Base-by-base conservation (phyloP, 768 basidiomycete genomes). In the Suillus occidentalis region DNA sequence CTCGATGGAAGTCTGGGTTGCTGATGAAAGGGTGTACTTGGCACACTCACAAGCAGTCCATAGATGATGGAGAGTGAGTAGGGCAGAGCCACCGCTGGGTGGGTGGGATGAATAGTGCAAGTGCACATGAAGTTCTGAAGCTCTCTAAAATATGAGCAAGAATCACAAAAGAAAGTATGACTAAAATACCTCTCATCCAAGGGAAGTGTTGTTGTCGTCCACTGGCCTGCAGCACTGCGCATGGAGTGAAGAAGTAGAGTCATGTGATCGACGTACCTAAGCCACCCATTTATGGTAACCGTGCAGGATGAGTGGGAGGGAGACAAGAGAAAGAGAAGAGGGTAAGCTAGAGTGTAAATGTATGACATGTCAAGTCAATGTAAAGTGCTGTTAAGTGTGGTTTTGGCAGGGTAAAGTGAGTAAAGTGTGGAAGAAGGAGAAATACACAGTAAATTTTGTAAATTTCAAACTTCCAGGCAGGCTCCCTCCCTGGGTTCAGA, bases 381-480 rank as follows among this genome's bases (percentile, higher is more conserved):
- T 52, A 1, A 1, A 18, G 31, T n/a, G n/a, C n/a, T n/a, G n/a
- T n/a, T n/a, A n/a, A n/a, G n/a, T n/a, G n/a, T n/a, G n/a, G n/a
- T n/a, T 52, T 52, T 52, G 28, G 28, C 28, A 31, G 28, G 16
- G 50, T 52, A 52, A 52, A 52, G 50, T 52, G 50, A 52, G 28
- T 28, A 52, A 52, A 52, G 50, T 10, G 16, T 4, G 6, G 50
- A 28, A 52, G 16, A 18, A 10, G 28, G 50, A 52, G 50, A 52
- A 52, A 52, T 52, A 52, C 50, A 52, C 50, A 4, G 49, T 50
- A 50, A 50, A 50, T 50, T 50, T 52, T 52, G 50, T 52, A 52
- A 52, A 52, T 52, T 2, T 31, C 8, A 3, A n/a, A 22, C 45
- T 47, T 47, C n/a, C 8, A 10, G 40, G 14, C 14, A 40, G 40